Base-by-base conservation (phyloP, 176 grass and related monocot species). In the Carex scoparia region DNA sequence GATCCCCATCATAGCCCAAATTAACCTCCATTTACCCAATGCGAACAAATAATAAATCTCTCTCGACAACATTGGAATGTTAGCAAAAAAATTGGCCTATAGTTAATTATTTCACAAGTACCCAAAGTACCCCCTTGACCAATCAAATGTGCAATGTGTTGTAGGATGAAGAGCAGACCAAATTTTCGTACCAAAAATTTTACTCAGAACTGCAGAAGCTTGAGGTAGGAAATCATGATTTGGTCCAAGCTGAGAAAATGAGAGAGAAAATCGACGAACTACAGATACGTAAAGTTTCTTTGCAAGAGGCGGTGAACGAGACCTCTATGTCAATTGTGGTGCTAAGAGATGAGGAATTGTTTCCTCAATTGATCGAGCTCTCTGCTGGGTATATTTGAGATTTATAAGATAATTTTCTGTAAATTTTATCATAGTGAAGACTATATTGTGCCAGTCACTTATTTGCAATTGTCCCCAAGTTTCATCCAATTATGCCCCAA, bases 351-450 rank as follows among this genome's bases (percentile, higher is more conserved):
- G 93, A 99, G 87, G 88, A 99, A 65, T 87, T 99, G 40, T 95
- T 89, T 82, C 97, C 93, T 91, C 97, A 99, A 57, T 86, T 99
- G 72, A 90, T 99, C 72, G 90, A 99, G 89, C 86, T 96, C 56
- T 94, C 90, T 87, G 89, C 86, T 53, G 89, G 92, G 94, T 97
- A 91, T 86, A 91, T 61, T 85, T 65, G 18, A 63, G 56, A 81
- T 65, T 65, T 81, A 49, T 46, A 33, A 81, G 15, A 63, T 63
- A 6, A 2, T 40, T 63, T 23, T 27, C 16, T 61, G 27, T 63
- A 60, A 5, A 9, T 37, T 35, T 79, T 58, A 16, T 79, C 74
- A 33, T 18, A 18, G 33, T 57, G 4, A 58, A 38, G 23, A 82
- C 35, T 65, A 46, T n/a, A 65, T 46, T 82, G 32, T 82, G 18